phyloP scores from a whole-genome alignment of 2,329 filamentous ascomycete species.

The Scopulariopsis brevicaulis region DNA sequence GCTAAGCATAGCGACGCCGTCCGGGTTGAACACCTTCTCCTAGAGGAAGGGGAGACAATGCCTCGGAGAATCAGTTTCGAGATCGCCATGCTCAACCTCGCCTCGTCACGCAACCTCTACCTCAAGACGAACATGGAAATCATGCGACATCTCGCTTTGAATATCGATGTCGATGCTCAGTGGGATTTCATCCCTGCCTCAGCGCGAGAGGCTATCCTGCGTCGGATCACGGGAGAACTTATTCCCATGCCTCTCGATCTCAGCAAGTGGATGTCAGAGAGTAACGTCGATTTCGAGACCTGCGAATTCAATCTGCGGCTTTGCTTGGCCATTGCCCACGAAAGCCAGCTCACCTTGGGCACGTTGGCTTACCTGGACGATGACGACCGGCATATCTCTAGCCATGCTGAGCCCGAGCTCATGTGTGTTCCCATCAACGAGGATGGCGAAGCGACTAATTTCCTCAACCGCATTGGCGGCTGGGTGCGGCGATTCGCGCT shows the following conservation, averaged over 20 bases:
- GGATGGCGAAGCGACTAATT: not conserved
- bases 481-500: not conserved
- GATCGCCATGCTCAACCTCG: conserved; percentile 15
- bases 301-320: conserved; percentile 16
- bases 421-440: conserved; percentile 13
- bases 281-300: conserved; percentile 13
- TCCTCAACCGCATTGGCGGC: not conserved
- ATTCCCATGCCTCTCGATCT: conserved; percentile 12
- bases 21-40: conserved; percentile 19
- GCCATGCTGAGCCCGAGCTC: conserved; percentile 9
- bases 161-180: conserved; percentile 17
- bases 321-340: conserved; percentile 3
- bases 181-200: conserved; percentile 18
- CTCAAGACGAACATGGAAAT: conserved; percentile 17
- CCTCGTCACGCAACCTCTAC: conserved; percentile 13
- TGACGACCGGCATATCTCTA: conserved; percentile 2
- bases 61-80: conserved; percentile 20
- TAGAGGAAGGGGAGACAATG: conserved; percentile 12
- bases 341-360: conserved; percentile 9
- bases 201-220: conserved; percentile 17
- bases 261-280: conserved; percentile 12
- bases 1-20: conserved; percentile 16
- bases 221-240: conserved; percentile 15
- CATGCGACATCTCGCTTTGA: conserved; percentile 20
- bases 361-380: conserved; percentile 2